Percentiles rank a stretch among this genome's conserved stretches.
phyloP scores from a whole-genome alignment of 176 grass and related monocot genomes.

The Poa pratensis region DNA sequence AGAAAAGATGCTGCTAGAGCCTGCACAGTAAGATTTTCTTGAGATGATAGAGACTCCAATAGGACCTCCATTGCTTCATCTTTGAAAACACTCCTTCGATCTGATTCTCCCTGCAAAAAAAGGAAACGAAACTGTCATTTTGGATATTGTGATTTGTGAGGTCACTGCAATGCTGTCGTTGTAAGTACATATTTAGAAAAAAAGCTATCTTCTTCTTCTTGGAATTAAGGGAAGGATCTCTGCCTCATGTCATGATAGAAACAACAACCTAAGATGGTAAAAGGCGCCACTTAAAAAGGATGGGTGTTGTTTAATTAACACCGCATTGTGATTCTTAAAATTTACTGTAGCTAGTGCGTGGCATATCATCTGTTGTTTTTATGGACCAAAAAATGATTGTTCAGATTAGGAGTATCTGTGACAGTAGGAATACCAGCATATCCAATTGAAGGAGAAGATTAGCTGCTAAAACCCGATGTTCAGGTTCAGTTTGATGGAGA shows the following conservation, averaged over 20 bases:
- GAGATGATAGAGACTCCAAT: constrained; percentile 63
- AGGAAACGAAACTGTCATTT: constrained; percentile 20
- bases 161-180: background rate
- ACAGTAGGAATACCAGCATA: constrained; percentile 73
- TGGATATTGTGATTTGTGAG: constrained; percentile 22
- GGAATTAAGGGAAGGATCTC: background rate
- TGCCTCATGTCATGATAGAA: background rate
- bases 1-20: constrained; percentile 75
- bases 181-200: constrained; percentile 1
- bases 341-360: background rate
- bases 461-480: constrained; percentile 84
- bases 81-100: constrained; percentile 68
- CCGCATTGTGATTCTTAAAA: background rate
- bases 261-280: background rate
- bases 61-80: constrained; percentile 86
- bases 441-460: constrained; percentile 93
- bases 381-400: constrained; percentile 16
- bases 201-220: background rate
- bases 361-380: constrained; percentile 26
- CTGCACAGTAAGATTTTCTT: constrained; percentile 65
- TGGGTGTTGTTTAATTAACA: background rate
- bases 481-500: constrained; percentile 74
- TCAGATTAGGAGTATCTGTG: constrained; percentile 23
- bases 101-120: constrained; percentile 55
- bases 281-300: background rate